Base-by-base conservation (phyloP, 1,284 basidiomycete species). In the Kwoniella shivajii region DNA sequence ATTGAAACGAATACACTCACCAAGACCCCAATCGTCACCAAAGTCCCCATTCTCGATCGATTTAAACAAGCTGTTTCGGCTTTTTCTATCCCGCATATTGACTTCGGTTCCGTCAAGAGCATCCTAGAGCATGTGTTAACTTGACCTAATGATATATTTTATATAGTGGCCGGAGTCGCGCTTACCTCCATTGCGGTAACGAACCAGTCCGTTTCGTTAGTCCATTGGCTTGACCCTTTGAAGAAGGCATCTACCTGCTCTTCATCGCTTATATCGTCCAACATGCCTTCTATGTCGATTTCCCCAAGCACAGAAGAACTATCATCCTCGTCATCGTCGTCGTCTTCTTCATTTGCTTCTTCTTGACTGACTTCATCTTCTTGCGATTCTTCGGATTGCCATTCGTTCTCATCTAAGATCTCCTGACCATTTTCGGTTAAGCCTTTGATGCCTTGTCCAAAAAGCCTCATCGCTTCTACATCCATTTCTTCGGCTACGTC, bases 151-250 rank as follows among this genome's bases (percentile, higher is more conserved):
- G 4, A n/a, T 6, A 31, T 20, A 24, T 44, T 13, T 1, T 18
- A 20, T 27, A 20, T n/a, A 33, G 22, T 30, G 18, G 10, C 10
- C 18, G 18, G 16, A 24, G 18, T 11, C 27, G 11, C 18, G 75
- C 80, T 57, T 62, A 87, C 89, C 68, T 88, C 75, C 36, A 90
- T 82, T 14, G 82, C 68, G n/a, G 80, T 80, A 44, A 87, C 79
- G 63, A 84, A 84, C 36, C 82, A 83, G 39, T 90, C 86, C 57
- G 89, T 86, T 26, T 82, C 71, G 43, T 87, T 85, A 1, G 82
- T 83, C 83, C 84, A 85, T 70, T 39, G 67, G 64, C 38, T 73
- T 71, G 45, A 6, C 46, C 75, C 75, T 36, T 63, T 60, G 57
- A 77, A 77, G 51, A 75, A 63, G 24, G 67, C 66, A 9, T 65